These are phyloP conservation scores for Cucumis cinereus DNA, from an alignment of 306 rosid genomes.

Conservation along the genomic window DNA sequence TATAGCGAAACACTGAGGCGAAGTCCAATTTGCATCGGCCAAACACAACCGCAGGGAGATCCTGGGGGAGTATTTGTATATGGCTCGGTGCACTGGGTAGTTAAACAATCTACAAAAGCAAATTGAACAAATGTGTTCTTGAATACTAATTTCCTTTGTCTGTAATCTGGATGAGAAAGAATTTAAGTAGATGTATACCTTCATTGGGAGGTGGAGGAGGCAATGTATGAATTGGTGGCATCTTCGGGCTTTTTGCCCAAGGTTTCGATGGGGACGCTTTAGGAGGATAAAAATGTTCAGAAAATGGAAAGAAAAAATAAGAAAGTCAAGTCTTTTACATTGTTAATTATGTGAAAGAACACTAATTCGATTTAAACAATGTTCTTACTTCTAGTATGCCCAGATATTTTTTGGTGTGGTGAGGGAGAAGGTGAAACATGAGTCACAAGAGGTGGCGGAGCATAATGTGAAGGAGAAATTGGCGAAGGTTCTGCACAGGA, in stretches of 20 bases:
- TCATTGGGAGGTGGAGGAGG: constrained; percentile 98
- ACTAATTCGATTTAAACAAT: not conserved
- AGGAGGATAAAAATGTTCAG: constrained; percentile 24
- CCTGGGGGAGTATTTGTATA: constrained; percentile 83
- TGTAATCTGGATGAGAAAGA: not conserved
- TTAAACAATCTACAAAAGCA: constrained; percentile 53
- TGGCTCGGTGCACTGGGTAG: constrained; percentile 57
- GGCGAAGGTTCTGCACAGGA: constrained; percentile 25
- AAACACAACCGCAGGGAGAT: constrained; percentile 74
- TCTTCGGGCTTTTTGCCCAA: constrained; percentile 32
- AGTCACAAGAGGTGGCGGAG: constrained; percentile 22
- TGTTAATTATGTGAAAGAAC: not conserved
- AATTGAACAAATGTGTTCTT: constrained; percentile 1
- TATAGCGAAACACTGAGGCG: constrained; percentile 59
- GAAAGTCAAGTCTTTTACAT: not conserved
- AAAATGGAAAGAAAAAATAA: not conserved
- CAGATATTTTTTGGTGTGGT: constrained; percentile 31
- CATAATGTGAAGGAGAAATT: constrained; percentile 33
- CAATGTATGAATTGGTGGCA: constrained; percentile 38
- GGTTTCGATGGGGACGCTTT: constrained; percentile 29
- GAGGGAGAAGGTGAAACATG: constrained; percentile 58
- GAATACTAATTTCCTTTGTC: not conserved
- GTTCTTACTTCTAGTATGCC: constrained; percentile 49
- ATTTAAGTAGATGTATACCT: constrained; percentile 30
- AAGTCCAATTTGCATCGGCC: constrained; percentile 81